These are phyloP conservation scores for Neoboletus magnificus DNA, from an alignment of 768 basidiomycete species.

Conservation along the genomic window DNA sequence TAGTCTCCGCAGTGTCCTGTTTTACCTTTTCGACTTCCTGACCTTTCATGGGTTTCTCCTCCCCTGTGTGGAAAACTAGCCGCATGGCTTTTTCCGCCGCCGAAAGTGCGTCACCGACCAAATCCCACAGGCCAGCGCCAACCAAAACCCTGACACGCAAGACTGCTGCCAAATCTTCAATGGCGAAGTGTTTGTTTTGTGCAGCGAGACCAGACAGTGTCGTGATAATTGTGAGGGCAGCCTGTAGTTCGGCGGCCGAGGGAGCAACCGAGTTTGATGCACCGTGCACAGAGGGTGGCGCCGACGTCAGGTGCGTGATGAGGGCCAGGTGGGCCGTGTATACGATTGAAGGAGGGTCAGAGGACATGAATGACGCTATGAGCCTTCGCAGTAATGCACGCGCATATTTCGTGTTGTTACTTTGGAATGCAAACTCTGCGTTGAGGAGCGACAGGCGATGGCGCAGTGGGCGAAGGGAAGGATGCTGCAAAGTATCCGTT, in stretches of 20 bases:
- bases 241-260: slow-evolving; percentile 24
- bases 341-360: slow-evolving; percentile 50
- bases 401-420: slow-evolving; percentile 54
- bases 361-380: slow-evolving; percentile 41
- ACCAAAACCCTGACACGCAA: slow-evolving; percentile 57
- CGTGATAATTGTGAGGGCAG: slow-evolving; percentile 32
- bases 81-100: slow-evolving; percentile 50
- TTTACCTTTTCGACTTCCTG: slow-evolving; percentile 10
- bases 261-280: slow-evolving; percentile 1
- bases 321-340: slow-evolving; percentile 57
- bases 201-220: slow-evolving; percentile 32
- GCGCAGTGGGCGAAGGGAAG: slow-evolving; percentile 58
- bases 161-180: slow-evolving; percentile 51
- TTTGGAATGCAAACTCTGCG: slow-evolving; percentile 48
- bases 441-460: slow-evolving; percentile 60
- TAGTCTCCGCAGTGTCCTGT: slow-evolving; percentile 3
- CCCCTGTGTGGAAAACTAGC: slow-evolving; percentile 28
- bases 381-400: slow-evolving; percentile 57
- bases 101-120: slow-evolving; percentile 46
- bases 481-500: slow-evolving; percentile 43
- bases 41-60: slow-evolving; percentile 2
- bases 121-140: slow-evolving; percentile 51
- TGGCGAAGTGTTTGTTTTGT: slow-evolving; percentile 36
- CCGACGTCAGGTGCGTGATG: slow-evolving; percentile 42
- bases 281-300: slow-evolving; percentile 4